Base-by-base conservation (phyloP, 2,329 filamentous ascomycete species). In the Neofusicoccum ribis region DNA sequence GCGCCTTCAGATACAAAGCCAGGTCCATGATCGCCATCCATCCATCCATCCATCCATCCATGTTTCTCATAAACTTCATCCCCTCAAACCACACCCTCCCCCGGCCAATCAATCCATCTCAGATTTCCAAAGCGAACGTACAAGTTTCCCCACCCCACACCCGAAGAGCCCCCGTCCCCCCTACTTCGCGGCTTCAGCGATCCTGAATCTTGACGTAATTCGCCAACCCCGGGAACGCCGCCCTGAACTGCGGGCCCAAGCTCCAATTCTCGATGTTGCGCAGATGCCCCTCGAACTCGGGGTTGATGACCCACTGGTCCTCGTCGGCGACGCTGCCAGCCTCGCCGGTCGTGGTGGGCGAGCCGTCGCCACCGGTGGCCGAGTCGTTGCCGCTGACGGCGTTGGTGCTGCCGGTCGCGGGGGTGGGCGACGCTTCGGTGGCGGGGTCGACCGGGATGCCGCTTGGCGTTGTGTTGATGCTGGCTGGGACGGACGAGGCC, bases 261-360 rank as follows among this genome's bases (percentile, higher is more conserved):
- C 87, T 90, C 93, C 93, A 97, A 72, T 96, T 96, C 66, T 88
- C 85, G 44, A 93, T 73, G 49, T 91, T 84, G 3, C 89, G 80
- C 56, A 97, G 73, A 74, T 97, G 93, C 43, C 87, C 83, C 78
- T 96, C 91, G 74, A 96, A 97, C 0, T 92, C 91, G 0, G 92
- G 92, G 69, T 95, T 96, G 68, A 97, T 92, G 68, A 91, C 83
- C 66, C 92, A 81, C 71, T 93, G 89, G 8, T 89, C 86, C 2
- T 76, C 34, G 14, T 34, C 49, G 14, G n/a, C 49, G 20, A 9
- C 20, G 20, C 47, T 36, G 63, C 2, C 51, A 23, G 7, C 66
- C n/a, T 15, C 11, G 41, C 41, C 15, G 12, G 70, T 70, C 0
- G 72, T 72, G 23, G 14, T 20, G 34, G 52, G n/a, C 7, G 34